A percentile compares a stretch with the other conserved stretches of the same genome.
Conservation (phyloP, 257 asterid species). For the Nicotiana paniculata region DNA sequence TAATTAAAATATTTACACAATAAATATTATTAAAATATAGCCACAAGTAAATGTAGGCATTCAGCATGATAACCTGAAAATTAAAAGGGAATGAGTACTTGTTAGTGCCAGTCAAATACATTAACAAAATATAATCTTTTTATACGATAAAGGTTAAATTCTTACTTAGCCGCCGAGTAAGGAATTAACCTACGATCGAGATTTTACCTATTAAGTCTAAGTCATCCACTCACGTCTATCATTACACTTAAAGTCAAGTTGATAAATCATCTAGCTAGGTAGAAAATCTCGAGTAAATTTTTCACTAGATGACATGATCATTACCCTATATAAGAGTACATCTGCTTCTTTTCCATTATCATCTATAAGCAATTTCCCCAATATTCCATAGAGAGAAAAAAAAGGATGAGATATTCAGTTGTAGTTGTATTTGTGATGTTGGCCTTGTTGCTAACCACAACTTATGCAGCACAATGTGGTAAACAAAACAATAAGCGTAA, state of each 20-base stretch:
- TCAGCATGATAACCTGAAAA: too few relatives aligned
- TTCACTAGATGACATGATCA: background rate
- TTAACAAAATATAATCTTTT: too few relatives aligned
- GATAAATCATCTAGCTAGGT: background rate
- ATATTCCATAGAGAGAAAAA: background rate
- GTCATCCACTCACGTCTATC: background rate
- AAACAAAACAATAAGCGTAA: background rate
- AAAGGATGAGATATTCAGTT: constrained; percentile 12
- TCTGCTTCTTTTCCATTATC: background rate
- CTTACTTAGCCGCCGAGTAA: background rate
- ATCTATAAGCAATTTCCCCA: background rate
- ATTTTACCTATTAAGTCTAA: too few relatives aligned
- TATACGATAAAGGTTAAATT: background rate
- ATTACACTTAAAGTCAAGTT: background rate
- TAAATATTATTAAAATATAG: too few relatives aligned
- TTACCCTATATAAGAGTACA: background rate
- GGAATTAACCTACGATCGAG: too few relatives aligned
- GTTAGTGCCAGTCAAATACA: too few relatives aligned
- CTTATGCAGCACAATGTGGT: constrained; percentile 4
- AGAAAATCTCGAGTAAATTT: background rate
- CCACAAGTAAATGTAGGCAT: too few relatives aligned
- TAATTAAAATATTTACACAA: too few relatives aligned
- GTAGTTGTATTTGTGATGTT: background rate
- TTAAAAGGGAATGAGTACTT: too few relatives aligned
- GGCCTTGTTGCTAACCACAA: background rate